Evolutionary conservation across 1,284 basidiomycete genomes (phyloP), one percentile per base, ranked within the genome.

Genomic region (Austroboletus novae-zelandiae): DNA sequence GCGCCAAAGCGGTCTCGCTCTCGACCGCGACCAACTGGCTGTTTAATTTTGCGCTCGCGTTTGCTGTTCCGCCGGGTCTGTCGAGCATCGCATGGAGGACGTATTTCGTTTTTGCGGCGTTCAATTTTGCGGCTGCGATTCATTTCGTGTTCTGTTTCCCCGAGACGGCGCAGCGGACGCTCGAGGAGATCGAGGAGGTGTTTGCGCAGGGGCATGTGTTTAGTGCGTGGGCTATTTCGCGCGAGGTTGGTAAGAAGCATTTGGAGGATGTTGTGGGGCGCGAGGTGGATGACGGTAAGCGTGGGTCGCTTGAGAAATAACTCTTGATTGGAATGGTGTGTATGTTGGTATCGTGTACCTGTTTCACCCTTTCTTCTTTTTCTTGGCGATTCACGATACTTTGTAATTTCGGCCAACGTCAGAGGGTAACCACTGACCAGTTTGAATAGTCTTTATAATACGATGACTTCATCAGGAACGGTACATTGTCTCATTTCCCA

Each of bases 161-260:
- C 23, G 84, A 89, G 71, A 89, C 86, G 13, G 83, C 83, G 20
- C 80, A 81, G 3, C 76, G 84, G 2, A 80, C 83, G 13, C 77
- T 89, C 17, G 86, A 89, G 69, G 85, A 89, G 69, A 76, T 89
- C 48, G 88, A 91, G 62, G 85, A 83, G 1, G 78, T 90, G 54
- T 90, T 90, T 70, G 69, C 71, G 10, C 77, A 83, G 57, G 85
- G 85, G 0, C 80, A 90, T 59, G 62, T 68, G 17, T 89, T 85
- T 68, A 72, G 79, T n/a, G 86, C 88, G 7, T 90, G 86, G 86
- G 77, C 75, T 53, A 76, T 89, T 59, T 73, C 74, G 37, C 74
- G 76, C 51, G 65, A 81, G 39, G 79, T 86, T 25, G 87, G 87
- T 1, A 79, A 74, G 73, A 83, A 77, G 75, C 80, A 76, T 2